A percentile compares a stretch with the other conserved stretches of the same genome.
Evolutionary conservation across 164 flowering plant species (phyloP).

Genomic region (Chimonanthus praecox): DNA sequence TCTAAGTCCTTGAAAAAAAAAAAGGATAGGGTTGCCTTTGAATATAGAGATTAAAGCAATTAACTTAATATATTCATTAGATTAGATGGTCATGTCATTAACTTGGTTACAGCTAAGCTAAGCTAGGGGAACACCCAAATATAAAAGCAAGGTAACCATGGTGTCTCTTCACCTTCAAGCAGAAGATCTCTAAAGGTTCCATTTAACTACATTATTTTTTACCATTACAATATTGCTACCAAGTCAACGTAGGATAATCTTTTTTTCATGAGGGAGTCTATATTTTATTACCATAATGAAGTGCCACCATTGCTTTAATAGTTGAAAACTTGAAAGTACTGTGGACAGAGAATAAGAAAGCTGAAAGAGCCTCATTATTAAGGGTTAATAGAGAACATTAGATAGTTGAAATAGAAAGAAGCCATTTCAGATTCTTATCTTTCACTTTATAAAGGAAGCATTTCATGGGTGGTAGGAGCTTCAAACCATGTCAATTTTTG

Average conservation of each 20-base stretch:
- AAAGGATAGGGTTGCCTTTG: not conserved
- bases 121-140: not conserved
- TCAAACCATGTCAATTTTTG: not conserved
- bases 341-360: slow-evolving; percentile 4
- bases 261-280: not conserved
- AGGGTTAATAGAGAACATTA: not conserved
- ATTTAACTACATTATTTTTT: too few relatives aligned
- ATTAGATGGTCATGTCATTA: not conserved
- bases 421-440: slow-evolving; percentile 1
- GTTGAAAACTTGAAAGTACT: slow-evolving; percentile 5
- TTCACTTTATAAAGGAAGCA: slow-evolving; percentile 9
- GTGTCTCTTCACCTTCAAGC: not conserved
- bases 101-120: not conserved
- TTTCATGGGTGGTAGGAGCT: slow-evolving; percentile 2
- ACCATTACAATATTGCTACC: not conserved
- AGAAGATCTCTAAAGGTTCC: not conserved
- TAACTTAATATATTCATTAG: not conserved
- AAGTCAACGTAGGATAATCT: slow-evolving; percentile 14
- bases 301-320: slow-evolving; percentile 5
- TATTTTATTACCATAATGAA: slow-evolving; percentile 1
- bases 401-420: not conserved
- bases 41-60: not conserved
- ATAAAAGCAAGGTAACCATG: not conserved
- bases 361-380: not conserved
- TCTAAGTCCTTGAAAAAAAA: too few relatives aligned